Evolutionary conservation across 2,329 filamentous ascomycete genomes (phyloP).

Genomic region (Xylaria sp.): DNA sequence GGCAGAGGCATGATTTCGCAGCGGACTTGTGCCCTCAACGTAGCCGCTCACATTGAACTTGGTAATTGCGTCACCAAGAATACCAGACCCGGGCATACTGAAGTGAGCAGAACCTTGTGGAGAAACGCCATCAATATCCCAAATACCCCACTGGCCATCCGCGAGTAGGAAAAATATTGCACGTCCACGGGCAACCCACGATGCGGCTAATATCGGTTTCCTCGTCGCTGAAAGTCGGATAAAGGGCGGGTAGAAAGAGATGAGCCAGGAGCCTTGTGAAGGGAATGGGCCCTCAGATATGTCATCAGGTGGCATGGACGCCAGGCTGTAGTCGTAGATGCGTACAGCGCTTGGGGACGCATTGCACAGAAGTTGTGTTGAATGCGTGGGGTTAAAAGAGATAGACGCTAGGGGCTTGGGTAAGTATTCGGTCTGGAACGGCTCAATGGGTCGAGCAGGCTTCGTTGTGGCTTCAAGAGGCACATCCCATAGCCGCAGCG

Average conservation of each 20-base stretch:
- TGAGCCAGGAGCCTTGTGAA: slow-evolving; percentile 66
- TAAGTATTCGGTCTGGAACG: slow-evolving; percentile 67
- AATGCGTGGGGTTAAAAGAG: slow-evolving; percentile 65
- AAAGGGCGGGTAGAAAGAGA: slow-evolving; percentile 66
- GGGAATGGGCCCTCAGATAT: slow-evolving; percentile 57
- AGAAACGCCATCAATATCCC: slow-evolving; percentile 66
- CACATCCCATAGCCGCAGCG: slow-evolving; percentile 64
- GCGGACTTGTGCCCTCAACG: slow-evolving; percentile 63
- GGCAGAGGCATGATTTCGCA: slow-evolving; percentile 51
- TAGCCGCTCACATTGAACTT: slow-evolving; percentile 63
- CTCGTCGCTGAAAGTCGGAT: slow-evolving; percentile 54
- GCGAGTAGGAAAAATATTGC: slow-evolving; percentile 64
- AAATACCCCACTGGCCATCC: slow-evolving; percentile 71
- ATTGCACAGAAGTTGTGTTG: slow-evolving; percentile 63
- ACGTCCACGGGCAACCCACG: slow-evolving; percentile 65
- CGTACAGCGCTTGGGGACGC: slow-evolving; percentile 61
- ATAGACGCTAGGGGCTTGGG: slow-evolving; percentile 60
- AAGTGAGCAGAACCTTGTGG: slow-evolving; percentile 54
- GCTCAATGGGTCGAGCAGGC: slow-evolving; percentile 45
- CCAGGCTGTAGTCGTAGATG: slow-evolving; percentile 64
- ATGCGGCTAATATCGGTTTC: slow-evolving; percentile 66
- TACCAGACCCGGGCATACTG: slow-evolving; percentile 56
- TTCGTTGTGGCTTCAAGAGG: slow-evolving; percentile 52
- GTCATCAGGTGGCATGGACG: slow-evolving; percentile 59
- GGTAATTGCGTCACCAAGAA: slow-evolving; percentile 63